A percentile compares a stretch with the other conserved stretches of the same genome.
phyloP scores from a whole-genome alignment of 164 flowering plant genomes.

The Kalanchoe fedtschenkoi region DNA sequence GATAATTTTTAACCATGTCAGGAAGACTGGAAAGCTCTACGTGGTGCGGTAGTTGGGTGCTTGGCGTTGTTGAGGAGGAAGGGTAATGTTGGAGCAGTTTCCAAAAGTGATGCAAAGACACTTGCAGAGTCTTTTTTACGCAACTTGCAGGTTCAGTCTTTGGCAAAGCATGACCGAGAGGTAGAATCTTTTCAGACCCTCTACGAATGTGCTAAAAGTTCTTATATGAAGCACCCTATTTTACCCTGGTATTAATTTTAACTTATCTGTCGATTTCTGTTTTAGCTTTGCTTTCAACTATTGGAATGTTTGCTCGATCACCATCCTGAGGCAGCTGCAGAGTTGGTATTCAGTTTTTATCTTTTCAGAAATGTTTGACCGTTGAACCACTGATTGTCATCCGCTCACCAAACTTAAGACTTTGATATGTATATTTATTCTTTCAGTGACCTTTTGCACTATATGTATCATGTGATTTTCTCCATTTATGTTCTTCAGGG shows the following conservation, averaged over 20 bases:
- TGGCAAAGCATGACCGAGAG: constrained; percentile 82
- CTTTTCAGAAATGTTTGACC: not conserved
- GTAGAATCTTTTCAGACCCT: constrained; percentile 18
- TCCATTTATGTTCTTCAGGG: constrained; percentile 37
- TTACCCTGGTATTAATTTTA: not conserved
- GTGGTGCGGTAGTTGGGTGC: constrained; percentile 92
- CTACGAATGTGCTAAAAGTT: not conserved
- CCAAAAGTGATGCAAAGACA: constrained; percentile 43
- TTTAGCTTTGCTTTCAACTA: constrained; percentile 86
- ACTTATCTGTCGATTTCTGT: constrained; percentile 8
- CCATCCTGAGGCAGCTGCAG: constrained; percentile 35
- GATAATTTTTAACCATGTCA: constrained; percentile 30
- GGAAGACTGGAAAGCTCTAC: constrained; percentile 98
- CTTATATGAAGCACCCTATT: not conserved
- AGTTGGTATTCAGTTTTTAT: constrained; percentile 35
- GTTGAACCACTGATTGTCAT: not conserved
- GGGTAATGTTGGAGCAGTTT: constrained; percentile 37
- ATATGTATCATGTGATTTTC: not conserved
- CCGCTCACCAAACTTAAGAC: not conserved
- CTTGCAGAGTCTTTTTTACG: constrained; percentile 45
- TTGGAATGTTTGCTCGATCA: constrained; percentile 53
- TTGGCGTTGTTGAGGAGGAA: constrained; percentile 76
- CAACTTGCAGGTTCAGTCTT: constrained; percentile 65
- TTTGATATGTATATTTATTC: not conserved
- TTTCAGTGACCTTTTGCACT: not conserved